phyloP scores from a whole-genome alignment of 352 stramenopile species.

The Globisporangium carolinianum region DNA sequence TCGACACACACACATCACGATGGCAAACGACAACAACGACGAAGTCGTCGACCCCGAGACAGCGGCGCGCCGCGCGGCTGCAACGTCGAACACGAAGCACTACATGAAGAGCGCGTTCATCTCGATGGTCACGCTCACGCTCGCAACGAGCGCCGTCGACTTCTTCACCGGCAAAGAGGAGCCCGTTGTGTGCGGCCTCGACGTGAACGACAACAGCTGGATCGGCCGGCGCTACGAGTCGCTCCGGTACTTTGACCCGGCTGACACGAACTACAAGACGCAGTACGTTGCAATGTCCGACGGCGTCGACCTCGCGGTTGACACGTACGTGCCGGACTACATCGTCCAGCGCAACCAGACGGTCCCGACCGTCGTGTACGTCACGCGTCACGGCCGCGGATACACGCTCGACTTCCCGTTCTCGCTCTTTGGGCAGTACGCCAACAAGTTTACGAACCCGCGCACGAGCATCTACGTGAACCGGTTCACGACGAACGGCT shows the following conservation, averaged over 20 bases:
- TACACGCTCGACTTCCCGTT: conserved; percentile 81
- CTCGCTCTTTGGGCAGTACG: conserved; percentile 56
- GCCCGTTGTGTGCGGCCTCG: conserved; percentile 37
- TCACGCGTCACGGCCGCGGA: conserved; percentile 70
- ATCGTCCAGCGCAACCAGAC: conserved; percentile 48
- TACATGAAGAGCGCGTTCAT: conserved; percentile 75
- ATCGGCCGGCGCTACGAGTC: conserved; percentile 60
- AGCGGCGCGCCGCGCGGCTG: conserved; percentile 15
- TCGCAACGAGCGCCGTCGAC: conserved; percentile 45
- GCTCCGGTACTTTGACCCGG: conserved; percentile 69
- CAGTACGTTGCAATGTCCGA: conserved; percentile 73
- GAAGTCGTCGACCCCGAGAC: conserved; percentile 19
- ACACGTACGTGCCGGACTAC: conserved; percentile 68
- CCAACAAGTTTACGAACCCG: conserved; percentile 74
- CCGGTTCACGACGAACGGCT: conserved; percentile 64
- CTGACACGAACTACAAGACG: conserved; percentile 56
- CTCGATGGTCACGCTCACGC: conserved; percentile 64
- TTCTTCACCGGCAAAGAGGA: conserved; percentile 62
- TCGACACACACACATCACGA: no score
- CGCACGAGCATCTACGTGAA: conserved; percentile 69
- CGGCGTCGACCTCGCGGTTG: conserved; percentile 62
- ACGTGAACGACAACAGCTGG: conserved; percentile 79
- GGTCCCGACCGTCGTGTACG: conserved; percentile 62
- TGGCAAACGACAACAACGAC: no score
- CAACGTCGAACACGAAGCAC: conserved; percentile 36